Evolutionary conservation across 2,329 filamentous ascomycete species (phyloP).

Genomic region (Ophiocordyceps camponoti-saundersi): DNA sequence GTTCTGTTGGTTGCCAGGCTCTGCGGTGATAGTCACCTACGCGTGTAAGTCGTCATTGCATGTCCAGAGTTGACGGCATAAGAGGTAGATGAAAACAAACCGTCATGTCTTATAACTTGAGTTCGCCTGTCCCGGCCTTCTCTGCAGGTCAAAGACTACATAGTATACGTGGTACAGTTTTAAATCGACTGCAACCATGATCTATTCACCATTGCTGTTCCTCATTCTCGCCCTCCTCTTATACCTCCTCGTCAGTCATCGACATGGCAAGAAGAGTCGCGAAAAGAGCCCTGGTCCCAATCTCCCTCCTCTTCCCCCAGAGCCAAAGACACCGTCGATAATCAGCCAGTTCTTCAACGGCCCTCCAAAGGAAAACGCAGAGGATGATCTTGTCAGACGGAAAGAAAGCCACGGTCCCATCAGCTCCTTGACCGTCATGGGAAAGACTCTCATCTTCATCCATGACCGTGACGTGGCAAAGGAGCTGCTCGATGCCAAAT

Average conservation of each 20-base stretch:
- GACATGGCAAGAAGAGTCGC: background rate
- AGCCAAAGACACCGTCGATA: conserved; percentile 2
- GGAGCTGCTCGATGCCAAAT: conserved; percentile 16
- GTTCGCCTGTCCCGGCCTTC: no score
- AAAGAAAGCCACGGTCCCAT: conserved; percentile 23
- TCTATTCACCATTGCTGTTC: background rate
- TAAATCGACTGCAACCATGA: background rate
- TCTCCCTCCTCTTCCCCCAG: conserved; percentile 4
- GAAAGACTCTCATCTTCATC: conserved; percentile 22
- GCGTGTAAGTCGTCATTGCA: no score
- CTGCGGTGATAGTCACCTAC: no score
- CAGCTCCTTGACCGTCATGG: conserved; percentile 18
- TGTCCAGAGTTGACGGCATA: no score
- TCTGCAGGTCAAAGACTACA: no score
- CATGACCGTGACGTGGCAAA: conserved; percentile 17
- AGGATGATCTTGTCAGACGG: conserved; percentile 2
- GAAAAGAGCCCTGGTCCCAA: background rate
- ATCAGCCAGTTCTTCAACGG: conserved; percentile 3
- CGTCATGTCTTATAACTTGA: no score
- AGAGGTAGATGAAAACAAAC: no score
- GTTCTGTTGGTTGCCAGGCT: no score
- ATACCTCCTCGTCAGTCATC: background rate
- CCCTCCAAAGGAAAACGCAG: conserved; percentile 1
- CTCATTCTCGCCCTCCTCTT: background rate
- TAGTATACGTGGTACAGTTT: no score